A percentile compares a stretch with the other conserved stretches of the same genome.
phyloP scores from a whole-genome alignment of 257 asterid genomes.

The Nicotiana sylvestris region DNA sequence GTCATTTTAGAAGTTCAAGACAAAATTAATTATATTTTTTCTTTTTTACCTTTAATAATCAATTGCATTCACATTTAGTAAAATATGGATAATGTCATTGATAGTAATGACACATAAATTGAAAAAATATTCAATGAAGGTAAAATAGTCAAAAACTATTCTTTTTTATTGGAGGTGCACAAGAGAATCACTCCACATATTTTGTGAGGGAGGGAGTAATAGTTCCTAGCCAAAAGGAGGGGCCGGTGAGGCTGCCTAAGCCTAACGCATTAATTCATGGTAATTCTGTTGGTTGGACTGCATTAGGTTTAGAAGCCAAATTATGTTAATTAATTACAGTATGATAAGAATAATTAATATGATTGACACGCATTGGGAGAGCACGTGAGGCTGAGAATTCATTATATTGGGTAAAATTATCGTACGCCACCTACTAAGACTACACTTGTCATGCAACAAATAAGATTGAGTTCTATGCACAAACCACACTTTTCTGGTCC shows the following conservation, averaged over 20 bases:
- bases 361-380: conserved; percentile 7
- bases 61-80: no score
- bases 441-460: conserved; percentile 34
- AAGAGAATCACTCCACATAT: no score
- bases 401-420: conserved; percentile 17
- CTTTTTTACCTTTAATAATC: no score
- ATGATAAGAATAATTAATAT: not conserved
- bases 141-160: no score
- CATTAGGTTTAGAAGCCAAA: not conserved
- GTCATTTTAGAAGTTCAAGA: no score
- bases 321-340: not conserved
- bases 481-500: not conserved
- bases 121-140: no score
- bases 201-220: not conserved
- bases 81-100: no score
- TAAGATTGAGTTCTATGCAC: conserved; percentile 15
- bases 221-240: not conserved
- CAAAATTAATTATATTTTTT: no score
- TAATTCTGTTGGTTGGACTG: not conserved
- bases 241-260: not conserved
- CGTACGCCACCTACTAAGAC: conserved; percentile 26
- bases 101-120: no score
- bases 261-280: not conserved
- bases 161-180: no score
- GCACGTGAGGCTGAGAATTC: conserved; percentile 14